phyloP scores from a whole-genome alignment of 192 early-diverging fungal species.

The Tieghemiomyces parasiticus region DNA sequence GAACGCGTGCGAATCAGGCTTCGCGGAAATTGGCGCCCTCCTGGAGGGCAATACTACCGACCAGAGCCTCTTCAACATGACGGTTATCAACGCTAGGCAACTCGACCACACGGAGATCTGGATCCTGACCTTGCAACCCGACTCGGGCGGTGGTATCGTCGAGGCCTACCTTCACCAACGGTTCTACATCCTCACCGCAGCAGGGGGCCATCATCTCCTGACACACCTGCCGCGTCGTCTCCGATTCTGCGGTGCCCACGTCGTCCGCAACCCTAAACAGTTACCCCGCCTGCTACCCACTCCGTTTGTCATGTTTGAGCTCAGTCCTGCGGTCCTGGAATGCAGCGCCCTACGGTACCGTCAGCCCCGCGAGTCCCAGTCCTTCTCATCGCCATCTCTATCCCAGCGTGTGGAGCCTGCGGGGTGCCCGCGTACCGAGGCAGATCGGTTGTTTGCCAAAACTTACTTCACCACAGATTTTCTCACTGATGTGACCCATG shows the following conservation, averaged over 20 bases:
- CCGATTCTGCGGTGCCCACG: slow-evolving; percentile 1
- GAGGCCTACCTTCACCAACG: slow-evolving; percentile 10
- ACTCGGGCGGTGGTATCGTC: not conserved
- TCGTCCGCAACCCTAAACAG: not conserved
- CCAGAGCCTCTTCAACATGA: slow-evolving; percentile 5
- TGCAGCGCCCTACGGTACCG: not conserved
- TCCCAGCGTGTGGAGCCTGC: not conserved
- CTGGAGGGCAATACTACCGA: not conserved
- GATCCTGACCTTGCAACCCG: slow-evolving; percentile 1
- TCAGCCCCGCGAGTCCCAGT: slow-evolving; percentile 3
- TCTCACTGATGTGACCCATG: slow-evolving; percentile 1
- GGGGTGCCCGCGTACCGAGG: not conserved
- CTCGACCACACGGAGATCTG: slow-evolving; percentile 3
- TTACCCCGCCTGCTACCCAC: slow-evolving; percentile 1
- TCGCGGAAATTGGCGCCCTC: not conserved
- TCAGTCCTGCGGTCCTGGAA: not conserved
- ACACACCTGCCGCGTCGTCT: not conserved
- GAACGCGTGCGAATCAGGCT: too few relatives aligned
- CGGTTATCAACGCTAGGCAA: not conserved
- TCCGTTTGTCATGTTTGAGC: not conserved
- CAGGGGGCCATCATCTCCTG: not conserved
- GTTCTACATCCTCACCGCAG: slow-evolving; percentile 2
- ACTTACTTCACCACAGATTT: slow-evolving; percentile 1
- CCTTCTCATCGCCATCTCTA: not conserved
- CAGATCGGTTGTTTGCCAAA: not conserved